phyloP scores from a whole-genome alignment of 805 yeast genomes.

The Ascoidea asiatica region DNA sequence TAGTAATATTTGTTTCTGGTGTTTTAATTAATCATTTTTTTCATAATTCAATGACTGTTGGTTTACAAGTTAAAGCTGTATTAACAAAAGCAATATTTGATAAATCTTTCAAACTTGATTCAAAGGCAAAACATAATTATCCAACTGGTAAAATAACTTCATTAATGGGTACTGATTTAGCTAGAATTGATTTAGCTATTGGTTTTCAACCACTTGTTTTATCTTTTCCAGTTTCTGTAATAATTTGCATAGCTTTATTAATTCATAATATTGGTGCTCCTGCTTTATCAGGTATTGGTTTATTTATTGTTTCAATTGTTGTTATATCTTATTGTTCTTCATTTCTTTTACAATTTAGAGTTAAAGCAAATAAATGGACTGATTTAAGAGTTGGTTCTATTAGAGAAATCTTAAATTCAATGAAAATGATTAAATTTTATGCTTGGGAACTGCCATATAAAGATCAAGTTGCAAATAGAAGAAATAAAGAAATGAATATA shows the following conservation, averaged over 20 bases:
- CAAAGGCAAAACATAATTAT: slow-evolving; percentile 36
- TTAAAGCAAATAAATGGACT: slow-evolving; percentile 40
- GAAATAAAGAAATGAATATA: slow-evolving; percentile 43
- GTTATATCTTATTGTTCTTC: slow-evolving; percentile 31
- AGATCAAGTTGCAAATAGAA: slow-evolving; percentile 32
- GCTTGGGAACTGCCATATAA: slow-evolving; percentile 79
- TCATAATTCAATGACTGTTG: slow-evolving; percentile 38
- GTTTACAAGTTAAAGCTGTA: slow-evolving; percentile 54
- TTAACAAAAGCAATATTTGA: slow-evolving; percentile 52
- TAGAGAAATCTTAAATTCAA: slow-evolving; percentile 47
- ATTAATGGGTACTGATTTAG: slow-evolving; percentile 62
- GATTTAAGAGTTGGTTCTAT: slow-evolving; percentile 50
- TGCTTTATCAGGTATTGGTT: slow-evolving; percentile 51
- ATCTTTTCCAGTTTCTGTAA: slow-evolving; percentile 44
- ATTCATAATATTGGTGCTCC: slow-evolving; percentile 56
- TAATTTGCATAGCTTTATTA: slow-evolving; percentile 49
- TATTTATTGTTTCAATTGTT: slow-evolving; percentile 33
- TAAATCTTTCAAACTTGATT: slow-evolving; percentile 46
- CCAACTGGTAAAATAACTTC: slow-evolving; percentile 58
- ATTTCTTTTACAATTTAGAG: slow-evolving; percentile 37
- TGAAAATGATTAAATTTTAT: slow-evolving; percentile 66
- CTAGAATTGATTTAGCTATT: slow-evolving; percentile 58
- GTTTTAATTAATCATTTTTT: slow-evolving; percentile 35
- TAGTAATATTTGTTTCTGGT: slow-evolving; percentile 27
- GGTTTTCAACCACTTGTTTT: slow-evolving; percentile 44